phyloP scores from a whole-genome alignment of 441 rosid genomes.

The Croton laevigatus region DNA sequence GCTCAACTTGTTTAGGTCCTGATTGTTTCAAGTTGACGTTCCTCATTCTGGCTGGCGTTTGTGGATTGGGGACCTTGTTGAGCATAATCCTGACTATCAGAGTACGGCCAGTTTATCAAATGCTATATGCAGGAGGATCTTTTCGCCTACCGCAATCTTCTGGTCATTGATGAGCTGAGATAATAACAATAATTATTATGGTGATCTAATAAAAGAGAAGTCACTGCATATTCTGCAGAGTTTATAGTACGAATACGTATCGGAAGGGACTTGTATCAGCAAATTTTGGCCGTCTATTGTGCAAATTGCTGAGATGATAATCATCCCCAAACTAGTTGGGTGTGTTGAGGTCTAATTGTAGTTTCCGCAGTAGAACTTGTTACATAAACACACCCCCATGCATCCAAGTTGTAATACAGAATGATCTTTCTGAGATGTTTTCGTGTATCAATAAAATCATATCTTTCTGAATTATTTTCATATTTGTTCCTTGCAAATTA shows the following conservation, averaged over 20 bases:
- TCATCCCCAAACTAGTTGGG: not conserved
- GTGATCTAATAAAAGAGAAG: not conserved
- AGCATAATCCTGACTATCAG: conserved; percentile 61
- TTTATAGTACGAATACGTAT: not conserved
- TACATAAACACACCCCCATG: not conserved
- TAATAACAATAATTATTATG: not conserved
- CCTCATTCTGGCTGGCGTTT: conserved; percentile 62
- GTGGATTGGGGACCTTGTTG: conserved; percentile 62
- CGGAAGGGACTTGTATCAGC: not conserved
- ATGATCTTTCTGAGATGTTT: not conserved
- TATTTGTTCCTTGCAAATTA: not conserved
- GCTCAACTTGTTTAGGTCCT: conserved; percentile 61
- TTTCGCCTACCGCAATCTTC: conserved; percentile 55
- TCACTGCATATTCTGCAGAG: conserved; percentile 9
- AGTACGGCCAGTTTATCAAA: conserved; percentile 76
- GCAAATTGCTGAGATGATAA: not conserved
- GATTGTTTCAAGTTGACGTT: conserved; percentile 78
- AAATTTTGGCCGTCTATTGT: not conserved
- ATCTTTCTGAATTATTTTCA: not conserved
- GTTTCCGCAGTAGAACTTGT: not conserved
- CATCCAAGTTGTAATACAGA: not conserved
- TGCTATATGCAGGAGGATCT: conserved; percentile 79
- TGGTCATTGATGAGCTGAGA: conserved; percentile 29
- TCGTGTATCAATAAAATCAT: conserved; percentile 5
- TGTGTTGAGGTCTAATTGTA: not conserved